Conservation (phyloP, 108 stramenopile species). For the Pseudonitzschia multistriata region DNA sequence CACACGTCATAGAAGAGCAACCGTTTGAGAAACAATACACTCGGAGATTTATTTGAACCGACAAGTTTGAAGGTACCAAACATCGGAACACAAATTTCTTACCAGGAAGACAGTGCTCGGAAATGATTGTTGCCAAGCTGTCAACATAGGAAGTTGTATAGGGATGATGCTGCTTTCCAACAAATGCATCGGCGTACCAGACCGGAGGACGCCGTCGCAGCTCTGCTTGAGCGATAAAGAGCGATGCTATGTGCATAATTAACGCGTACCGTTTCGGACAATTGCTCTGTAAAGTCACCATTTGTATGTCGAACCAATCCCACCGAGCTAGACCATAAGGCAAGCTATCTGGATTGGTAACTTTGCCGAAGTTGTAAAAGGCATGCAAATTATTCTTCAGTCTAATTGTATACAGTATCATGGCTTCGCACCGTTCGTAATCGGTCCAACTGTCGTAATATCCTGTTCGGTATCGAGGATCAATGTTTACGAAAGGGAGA, state of each 20-base stretch:
- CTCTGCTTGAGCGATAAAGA: slow-evolving; percentile 26
- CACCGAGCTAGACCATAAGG: slow-evolving; percentile 17
- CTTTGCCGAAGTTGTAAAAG: slow-evolving; percentile 13
- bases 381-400: slow-evolving; percentile 21
- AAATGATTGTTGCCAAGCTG: slow-evolving; percentile 12
- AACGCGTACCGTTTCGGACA: slow-evolving; percentile 27
- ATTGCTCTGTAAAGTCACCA: slow-evolving; percentile 19
- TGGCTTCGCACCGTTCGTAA: slow-evolving; percentile 18
- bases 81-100: not conserved
- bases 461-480: slow-evolving; percentile 17
- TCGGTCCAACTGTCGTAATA: slow-evolving; percentile 13
- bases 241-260: slow-evolving; percentile 23
- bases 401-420: slow-evolving; percentile 7
- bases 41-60: too few species aligned
- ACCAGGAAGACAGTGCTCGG: slow-evolving; percentile 25
- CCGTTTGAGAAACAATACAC: too few species aligned
- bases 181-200: slow-evolving; percentile 26
- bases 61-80: too few species aligned
- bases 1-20: too few species aligned
- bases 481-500: slow-evolving; percentile 13
- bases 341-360: slow-evolving; percentile 9
- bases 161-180: slow-evolving; percentile 18
- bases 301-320: slow-evolving; percentile 25
- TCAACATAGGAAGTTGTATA: slow-evolving; percentile 18
- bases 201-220: slow-evolving; percentile 20